Conservation (phyloP, 176 grass and related monocot species). For the Neostapfia colusana region DNA sequence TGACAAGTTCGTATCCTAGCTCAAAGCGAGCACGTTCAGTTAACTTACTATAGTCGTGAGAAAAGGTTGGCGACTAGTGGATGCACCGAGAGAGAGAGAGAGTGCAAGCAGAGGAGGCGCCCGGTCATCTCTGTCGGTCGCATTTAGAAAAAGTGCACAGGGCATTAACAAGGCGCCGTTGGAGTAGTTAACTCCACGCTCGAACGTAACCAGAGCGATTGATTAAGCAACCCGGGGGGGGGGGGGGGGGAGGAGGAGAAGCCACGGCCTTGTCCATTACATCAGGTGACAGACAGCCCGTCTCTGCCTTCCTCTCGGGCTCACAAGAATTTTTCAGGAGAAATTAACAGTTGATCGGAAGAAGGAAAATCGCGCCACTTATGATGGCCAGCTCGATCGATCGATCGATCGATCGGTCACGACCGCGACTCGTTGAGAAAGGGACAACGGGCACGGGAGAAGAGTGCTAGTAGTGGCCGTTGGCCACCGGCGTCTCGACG, state of each 20-base stretch:
- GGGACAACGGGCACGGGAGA: not conserved
- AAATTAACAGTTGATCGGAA: not conserved
- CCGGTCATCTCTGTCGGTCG: not conserved
- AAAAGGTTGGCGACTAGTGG: conserved; percentile 7
- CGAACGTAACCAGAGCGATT: conserved; percentile 24
- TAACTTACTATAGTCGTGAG: no score
- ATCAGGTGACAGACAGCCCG: not conserved
- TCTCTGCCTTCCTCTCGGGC: conserved; percentile 16
- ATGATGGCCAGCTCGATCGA: not conserved
- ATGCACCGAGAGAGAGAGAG: not conserved
- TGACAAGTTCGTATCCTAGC: not conserved
- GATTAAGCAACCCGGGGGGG: conserved; percentile 19
- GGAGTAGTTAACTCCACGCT: conserved; percentile 25
- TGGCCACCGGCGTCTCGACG: conserved; percentile 52
- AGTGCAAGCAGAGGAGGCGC: not conserved
- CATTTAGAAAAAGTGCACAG: conserved; percentile 25
- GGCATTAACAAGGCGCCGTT: conserved; percentile 1
- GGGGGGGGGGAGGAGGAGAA: not conserved
- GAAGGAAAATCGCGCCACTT: conserved; percentile 3
- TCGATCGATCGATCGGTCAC: not conserved
- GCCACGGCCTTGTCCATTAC: conserved; percentile 49
- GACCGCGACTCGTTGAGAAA: conserved; percentile 15
- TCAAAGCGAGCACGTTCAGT: conserved; percentile 18
- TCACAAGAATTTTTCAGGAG: conserved; percentile 31
- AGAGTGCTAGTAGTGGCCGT: conserved; percentile 17